Base-by-base conservation (phyloP, 2,329 filamentous ascomycete genomes). In the Penicillium thymicola region DNA sequence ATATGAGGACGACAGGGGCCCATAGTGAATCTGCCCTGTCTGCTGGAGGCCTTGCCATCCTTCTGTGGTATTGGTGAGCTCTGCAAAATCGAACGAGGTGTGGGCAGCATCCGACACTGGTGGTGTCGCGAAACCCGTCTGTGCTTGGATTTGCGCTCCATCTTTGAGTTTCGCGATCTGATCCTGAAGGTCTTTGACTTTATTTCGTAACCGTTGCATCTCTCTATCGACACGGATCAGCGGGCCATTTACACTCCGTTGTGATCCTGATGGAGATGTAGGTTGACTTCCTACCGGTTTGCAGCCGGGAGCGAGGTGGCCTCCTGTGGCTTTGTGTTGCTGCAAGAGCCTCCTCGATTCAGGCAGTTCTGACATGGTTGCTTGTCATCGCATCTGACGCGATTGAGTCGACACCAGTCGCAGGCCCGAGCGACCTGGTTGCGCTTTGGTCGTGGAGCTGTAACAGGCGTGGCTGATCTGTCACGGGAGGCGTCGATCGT, bases 261-360 rank as follows among this genome's bases (percentile, higher is more conserved):
- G 8, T 21, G 18, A 34, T 23, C 1, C 11, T 1, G 16, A 49
- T n/a, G 5, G 23, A 16, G 25, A 11, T 23, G 8, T 9, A 47
- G 16, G 27, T 43, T 27, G 13, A 14, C n/a, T 41, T 41, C 47
- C 34, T 50, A 50, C 47, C 47, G 36, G 25, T 50, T 50, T 41
- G 47, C 47, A 30, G 47, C 47, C 3, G 58, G 52, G 5, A 59
- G 40, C 25, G 56, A 52, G 16, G 37, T 44, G 11, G 56, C 48
- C 36, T 59, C 51, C 7, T 27, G 23, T 40, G 21, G 51, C 28
- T 49, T 56, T 14, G 51, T 48, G 27, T 57, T 60, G 34, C 51
- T 60, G 45, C 58, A 60, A 21, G 45, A 25, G 5, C 32, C 38
- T 14, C 52, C 56, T 11, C 48, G 48, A 14, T 21, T 53, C 23